Evolutionary conservation across 1,139 yeast genomes (phyloP).

Genomic region (Kodamaea plutei): DNA sequence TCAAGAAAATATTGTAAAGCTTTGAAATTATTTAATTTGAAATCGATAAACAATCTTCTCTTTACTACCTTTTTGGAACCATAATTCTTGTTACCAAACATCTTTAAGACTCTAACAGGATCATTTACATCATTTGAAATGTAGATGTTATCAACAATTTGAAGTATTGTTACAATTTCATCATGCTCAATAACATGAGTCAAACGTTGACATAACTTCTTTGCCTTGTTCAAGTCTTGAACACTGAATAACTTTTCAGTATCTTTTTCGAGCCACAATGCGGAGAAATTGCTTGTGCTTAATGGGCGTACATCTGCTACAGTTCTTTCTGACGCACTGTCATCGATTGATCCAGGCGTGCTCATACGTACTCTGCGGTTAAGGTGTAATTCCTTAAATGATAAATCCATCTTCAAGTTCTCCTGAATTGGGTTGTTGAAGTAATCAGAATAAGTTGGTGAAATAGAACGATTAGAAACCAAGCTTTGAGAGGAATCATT

Average conservation of each 20-base stretch:
- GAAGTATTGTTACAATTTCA: constrained; percentile 1
- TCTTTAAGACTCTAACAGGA: constrained; percentile 6
- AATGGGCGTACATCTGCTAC: constrained; percentile 2
- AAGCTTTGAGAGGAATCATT: constrained; percentile 1
- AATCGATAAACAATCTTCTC: constrained; percentile 9
- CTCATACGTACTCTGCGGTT: constrained; percentile 1
- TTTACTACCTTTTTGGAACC: constrained; percentile 1
- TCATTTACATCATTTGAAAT: constrained; percentile 6
- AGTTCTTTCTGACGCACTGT: constrained; percentile 5
- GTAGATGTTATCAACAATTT: constrained; percentile 5
- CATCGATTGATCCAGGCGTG: constrained; percentile 3
- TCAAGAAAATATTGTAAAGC: constrained; percentile 9
- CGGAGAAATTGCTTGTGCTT: constrained; percentile 5
- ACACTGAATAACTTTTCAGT: constrained; percentile 7
- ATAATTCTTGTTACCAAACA: constrained; percentile 4
- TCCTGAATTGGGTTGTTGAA: constrained; percentile 12
- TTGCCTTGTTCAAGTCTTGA: constrained; percentile 1
- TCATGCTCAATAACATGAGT: constrained; percentile 4
- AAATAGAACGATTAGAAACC: constrained; percentile 1
- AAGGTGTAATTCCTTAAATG: constrained; percentile 9
- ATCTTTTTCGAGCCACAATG: constrained; percentile 9
- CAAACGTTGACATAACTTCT: constrained; percentile 3
- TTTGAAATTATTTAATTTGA: constrained; percentile 6
- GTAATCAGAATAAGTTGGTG: constrained; percentile 5
- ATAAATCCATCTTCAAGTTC: constrained; percentile 11